A percentile compares a stretch with the other conserved stretches of the same genome.
Evolutionary conservation across 352 stramenopile species (phyloP).

Genomic region (Ophiocytium majus): DNA sequence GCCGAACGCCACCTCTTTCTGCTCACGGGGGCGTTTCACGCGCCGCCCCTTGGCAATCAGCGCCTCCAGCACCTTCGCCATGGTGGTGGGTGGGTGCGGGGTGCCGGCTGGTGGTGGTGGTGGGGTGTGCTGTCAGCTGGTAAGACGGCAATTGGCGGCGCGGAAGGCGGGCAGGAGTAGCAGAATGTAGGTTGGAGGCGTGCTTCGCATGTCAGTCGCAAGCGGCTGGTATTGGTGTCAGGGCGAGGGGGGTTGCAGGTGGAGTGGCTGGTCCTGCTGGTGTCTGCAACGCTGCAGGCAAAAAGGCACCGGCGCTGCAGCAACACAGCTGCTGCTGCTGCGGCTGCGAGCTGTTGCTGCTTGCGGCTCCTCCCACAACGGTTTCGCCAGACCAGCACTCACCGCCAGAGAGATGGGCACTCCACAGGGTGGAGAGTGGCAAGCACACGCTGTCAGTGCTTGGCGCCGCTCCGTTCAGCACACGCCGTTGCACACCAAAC

Average conservation of each 20-base stretch:
- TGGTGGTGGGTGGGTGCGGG: conserved; percentile 43
- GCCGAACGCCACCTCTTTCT: conserved; percentile 91
- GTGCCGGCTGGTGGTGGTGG: neutral
- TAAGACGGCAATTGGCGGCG: neutral
- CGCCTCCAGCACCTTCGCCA: conserved; percentile 89
- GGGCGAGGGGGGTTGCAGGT: neutral
- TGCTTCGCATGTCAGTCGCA: neutral
- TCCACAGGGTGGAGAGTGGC: too few relatives aligned
- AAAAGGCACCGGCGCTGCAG: too few relatives aligned
- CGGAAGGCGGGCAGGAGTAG: neutral
- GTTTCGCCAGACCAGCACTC: too few relatives aligned
- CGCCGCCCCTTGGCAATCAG: conserved; percentile 90
- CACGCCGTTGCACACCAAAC: too few relatives aligned
- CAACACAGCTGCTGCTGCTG: too few relatives aligned
- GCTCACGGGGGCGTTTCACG: conserved; percentile 85
- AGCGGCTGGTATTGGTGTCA: neutral
- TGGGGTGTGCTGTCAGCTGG: neutral
- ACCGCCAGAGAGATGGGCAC: too few relatives aligned
- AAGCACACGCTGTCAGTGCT: too few relatives aligned
- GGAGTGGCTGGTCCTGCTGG: neutral
- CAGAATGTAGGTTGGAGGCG: neutral
- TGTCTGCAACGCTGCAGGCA: neutral
- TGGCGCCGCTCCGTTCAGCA: too few relatives aligned
- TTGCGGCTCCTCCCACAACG: too few relatives aligned
- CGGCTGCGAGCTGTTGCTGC: too few relatives aligned